These are phyloP conservation scores for Yamadazyma endophytica DNA, from an alignment of 805 yeast genomes.

Conservation along the genomic window DNA sequence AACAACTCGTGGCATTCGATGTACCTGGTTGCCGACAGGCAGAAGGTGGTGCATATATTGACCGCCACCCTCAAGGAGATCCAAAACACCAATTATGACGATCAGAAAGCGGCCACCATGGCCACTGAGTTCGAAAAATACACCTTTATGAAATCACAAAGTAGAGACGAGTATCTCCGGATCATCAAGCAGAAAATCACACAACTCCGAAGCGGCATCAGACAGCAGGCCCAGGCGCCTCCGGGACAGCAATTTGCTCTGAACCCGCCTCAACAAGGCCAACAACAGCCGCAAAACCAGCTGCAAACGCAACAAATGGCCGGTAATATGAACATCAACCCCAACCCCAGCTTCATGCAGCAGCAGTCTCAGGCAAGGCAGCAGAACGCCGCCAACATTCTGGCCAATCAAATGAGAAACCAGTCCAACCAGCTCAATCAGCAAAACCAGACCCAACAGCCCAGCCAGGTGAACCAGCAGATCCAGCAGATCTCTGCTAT, in stretches of 20 bases:
- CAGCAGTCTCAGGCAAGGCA: constrained; percentile 53
- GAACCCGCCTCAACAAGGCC: constrained; percentile 13
- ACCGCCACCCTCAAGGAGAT: constrained; percentile 34
- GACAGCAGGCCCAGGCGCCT: constrained; percentile 3
- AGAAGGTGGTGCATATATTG: constrained; percentile 36
- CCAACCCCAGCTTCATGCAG: constrained; percentile 19
- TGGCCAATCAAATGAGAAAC: constrained; percentile 15
- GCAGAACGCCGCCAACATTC: constrained; percentile 46
- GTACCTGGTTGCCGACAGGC: constrained; percentile 31
- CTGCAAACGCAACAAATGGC: constrained; percentile 1
- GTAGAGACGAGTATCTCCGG: constrained; percentile 53
- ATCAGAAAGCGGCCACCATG: constrained; percentile 34
- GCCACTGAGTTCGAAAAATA: constrained; percentile 72
- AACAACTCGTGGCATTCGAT: constrained; percentile 21
- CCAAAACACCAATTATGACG: constrained; percentile 28
- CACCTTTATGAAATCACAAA: constrained; percentile 54
- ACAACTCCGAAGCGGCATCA: constrained; percentile 22
- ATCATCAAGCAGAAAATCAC: constrained; percentile 37
- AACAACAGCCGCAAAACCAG: constrained; percentile 5
- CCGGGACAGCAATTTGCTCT: neutral
- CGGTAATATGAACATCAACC: constrained; percentile 11
- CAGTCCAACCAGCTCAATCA: too few relatives aligned
- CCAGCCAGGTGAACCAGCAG: constrained; percentile 6
- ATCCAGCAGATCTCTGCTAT: constrained; percentile 36
- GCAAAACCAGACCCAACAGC: constrained; percentile 16